phyloP scores from a whole-genome alignment of 140 eudicot genomes.

The Bidens hawaiensis region DNA sequence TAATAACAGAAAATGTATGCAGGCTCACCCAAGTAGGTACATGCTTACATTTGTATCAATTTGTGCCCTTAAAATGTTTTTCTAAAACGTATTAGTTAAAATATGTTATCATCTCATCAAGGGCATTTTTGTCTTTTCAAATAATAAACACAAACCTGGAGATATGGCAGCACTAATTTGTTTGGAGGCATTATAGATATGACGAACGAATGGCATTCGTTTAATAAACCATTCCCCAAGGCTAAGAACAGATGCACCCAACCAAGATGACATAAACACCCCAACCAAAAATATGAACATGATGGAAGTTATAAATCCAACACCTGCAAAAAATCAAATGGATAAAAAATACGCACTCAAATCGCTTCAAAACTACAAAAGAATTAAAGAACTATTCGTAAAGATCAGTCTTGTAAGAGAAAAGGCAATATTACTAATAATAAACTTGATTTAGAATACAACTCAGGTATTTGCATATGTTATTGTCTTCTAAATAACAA shows the following conservation, averaged over 20 bases:
- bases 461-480: background rate
- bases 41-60: background rate
- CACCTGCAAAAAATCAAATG: constrained; percentile 22
- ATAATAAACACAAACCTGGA: constrained; percentile 45
- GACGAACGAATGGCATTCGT: constrained; percentile 81
- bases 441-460: background rate
- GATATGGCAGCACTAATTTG: too few relatives aligned
- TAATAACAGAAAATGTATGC: background rate
- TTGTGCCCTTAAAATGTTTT: background rate
- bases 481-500: background rate
- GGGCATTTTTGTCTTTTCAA: background rate
- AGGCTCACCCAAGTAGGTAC: background rate
- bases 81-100: background rate
- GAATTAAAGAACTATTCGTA: too few relatives aligned
- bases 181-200: too few relatives aligned
- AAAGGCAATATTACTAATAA: background rate
- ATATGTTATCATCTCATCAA: background rate
- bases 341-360: background rate
- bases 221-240: constrained; percentile 88
- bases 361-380: too few relatives aligned
- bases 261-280: constrained; percentile 77
- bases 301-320: constrained; percentile 68
- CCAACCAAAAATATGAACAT: constrained; percentile 78
- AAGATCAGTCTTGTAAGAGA: background rate
- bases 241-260: too few relatives aligned